phyloP scores from a whole-genome alignment of 306 rosid genomes.

The Herpetospermum pedunculosum region DNA sequence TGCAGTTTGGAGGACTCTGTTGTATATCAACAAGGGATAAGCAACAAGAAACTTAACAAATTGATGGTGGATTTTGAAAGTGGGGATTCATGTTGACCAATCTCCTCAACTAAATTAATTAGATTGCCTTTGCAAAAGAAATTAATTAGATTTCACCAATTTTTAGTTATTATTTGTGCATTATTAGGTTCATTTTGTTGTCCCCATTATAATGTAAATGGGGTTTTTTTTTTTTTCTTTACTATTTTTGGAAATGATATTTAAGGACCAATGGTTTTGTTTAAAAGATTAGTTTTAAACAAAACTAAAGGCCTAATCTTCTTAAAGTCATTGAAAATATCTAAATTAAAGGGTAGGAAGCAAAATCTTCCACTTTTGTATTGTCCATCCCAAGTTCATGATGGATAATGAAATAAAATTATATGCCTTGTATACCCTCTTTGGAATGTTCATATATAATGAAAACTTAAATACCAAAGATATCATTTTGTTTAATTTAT shows the following conservation, averaged over 20 bases:
- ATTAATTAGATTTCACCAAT: neutral
- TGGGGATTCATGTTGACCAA: slow-evolving; percentile 3
- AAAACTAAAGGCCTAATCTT: neutral
- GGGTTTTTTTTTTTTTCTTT: neutral
- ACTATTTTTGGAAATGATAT: neutral
- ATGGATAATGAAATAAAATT: neutral
- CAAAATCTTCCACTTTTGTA: neutral
- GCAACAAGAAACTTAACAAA: slow-evolving; percentile 20
- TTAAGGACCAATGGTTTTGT: neutral
- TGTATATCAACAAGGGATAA: slow-evolving; percentile 16
- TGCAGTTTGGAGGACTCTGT: neutral
- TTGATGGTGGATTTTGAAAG: slow-evolving; percentile 14
- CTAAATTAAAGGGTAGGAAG: neutral
- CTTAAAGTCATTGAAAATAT: neutral
- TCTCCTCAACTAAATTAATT: too few relatives aligned
- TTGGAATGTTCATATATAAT: neutral
- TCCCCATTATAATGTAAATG: neutral
- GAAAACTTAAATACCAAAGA: neutral
- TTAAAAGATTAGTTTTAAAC: neutral
- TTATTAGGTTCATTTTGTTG: neutral
- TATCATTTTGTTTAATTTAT: neutral
- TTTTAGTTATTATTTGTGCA: neutral
- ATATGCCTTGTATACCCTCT: neutral
- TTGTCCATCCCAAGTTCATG: neutral
- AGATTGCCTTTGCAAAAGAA: too few relatives aligned